Conservation (phyloP, 2,329 filamentous ascomycete genomes). For the Harringtonia lauricola region DNA sequence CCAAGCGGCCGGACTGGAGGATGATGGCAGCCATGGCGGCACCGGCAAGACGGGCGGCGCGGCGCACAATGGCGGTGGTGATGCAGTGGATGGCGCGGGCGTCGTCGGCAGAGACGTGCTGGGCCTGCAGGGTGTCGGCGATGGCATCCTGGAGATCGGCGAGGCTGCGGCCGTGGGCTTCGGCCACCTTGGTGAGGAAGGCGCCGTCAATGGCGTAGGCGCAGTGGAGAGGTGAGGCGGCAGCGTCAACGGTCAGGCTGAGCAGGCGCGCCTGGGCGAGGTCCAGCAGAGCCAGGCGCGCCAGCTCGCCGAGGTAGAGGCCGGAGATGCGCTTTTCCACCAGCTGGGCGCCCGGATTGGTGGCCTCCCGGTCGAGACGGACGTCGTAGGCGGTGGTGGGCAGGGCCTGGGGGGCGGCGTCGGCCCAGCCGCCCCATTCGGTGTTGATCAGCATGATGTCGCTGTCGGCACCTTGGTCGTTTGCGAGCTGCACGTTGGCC, state of each 20-base stretch:
- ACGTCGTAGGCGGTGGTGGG: slow-evolving; percentile 76
- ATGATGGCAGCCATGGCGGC: slow-evolving; percentile 79
- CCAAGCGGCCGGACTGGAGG: slow-evolving; percentile 59
- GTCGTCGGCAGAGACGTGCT: slow-evolving; percentile 31
- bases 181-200: neutral
- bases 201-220: neutral
- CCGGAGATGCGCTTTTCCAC: slow-evolving; percentile 98
- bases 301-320: slow-evolving; percentile 94
- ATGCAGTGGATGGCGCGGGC: slow-evolving; percentile 75
- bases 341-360: slow-evolving; percentile 92
- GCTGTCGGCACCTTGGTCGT: slow-evolving; percentile 45
- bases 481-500: too few relatives aligned
- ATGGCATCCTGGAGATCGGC: neutral
- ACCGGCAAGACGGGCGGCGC: slow-evolving; percentile 79
- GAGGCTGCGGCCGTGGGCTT: too few relatives aligned
- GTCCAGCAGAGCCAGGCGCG: slow-evolving; percentile 63
- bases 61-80: slow-evolving; percentile 71
- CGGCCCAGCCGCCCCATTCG: slow-evolving; percentile 88
- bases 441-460: slow-evolving; percentile 96
- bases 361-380: slow-evolving; percentile 63
- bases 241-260: slow-evolving; percentile 26
- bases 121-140: neutral
- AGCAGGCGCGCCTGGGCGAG: slow-evolving; percentile 18
- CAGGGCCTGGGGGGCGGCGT: slow-evolving; percentile 79
- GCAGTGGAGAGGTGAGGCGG: neutral